Base-by-base conservation (phyloP, 2,329 filamentous ascomycete species). In the Metarhizium robertsii region DNA sequence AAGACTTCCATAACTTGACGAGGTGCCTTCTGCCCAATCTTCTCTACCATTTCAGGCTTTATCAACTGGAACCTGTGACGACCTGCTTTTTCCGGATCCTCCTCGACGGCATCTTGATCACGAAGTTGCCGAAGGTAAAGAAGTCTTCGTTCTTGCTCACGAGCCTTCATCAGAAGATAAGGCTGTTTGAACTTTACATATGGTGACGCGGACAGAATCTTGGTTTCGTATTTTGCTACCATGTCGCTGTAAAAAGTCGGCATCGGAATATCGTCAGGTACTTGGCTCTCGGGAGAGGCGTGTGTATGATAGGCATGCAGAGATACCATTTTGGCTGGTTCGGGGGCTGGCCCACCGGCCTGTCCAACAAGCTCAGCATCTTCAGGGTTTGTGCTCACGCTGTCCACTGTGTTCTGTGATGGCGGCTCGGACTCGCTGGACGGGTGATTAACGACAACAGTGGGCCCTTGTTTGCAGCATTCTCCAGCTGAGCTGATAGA, bases 131-230 rank as follows among this genome's bases (percentile, higher is more conserved):
- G 92, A 50, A 96, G 78, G 66, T 95, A 90, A 2, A 87, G 81
- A 5, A 99, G 76, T 54, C 88, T 84, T 53, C 89, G 80, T 71
- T 99, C 94, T 66, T 96, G 88, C 67, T 96, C 92, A 52, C 94
- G 85, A 46, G 94, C 88, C 65, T 89, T 90, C 79, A 94, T 95
- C 42, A 99, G 79, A 29, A 97, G 80, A 69, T 97, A 95, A 0
- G 94, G 94, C 66, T 94, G 90, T 60, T 88, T 87, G 66, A 97
- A 99, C 65, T 90, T 92, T 61, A 99, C 94, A 66, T 96, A 97
- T 0, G 94, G 94, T 0, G 94, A 99, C 1, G 91, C 90, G 1
- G 95, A 99, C 6, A 99, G 75, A 48, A 99, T 87, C 66, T 92
- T 95, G 6, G 91, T 96, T 65, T 95, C 85, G 65, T 95, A 91